Percentiles rank a stretch among this genome's conserved stretches.
Conservation (phyloP, 108 stramenopile species). For the Fragilaria radians region DNA sequence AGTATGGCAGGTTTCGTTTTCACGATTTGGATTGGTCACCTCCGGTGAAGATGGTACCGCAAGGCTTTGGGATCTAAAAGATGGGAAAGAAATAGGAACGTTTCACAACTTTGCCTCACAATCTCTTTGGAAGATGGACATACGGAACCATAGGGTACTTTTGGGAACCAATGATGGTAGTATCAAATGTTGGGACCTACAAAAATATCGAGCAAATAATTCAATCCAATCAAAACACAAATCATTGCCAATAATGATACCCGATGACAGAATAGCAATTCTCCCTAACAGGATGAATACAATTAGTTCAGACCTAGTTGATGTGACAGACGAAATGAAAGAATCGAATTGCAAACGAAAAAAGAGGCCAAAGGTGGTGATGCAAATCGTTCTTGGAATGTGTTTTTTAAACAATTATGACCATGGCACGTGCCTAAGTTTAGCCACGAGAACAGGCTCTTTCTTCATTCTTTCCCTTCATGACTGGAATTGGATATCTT, state of each 20-base stretch:
- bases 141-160: too few relatives aligned
- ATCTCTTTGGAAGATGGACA: conserved; percentile 51
- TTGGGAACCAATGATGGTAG: too few relatives aligned
- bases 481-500: conserved; percentile 27
- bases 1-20: conserved; percentile 59
- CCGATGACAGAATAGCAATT: too few relatives aligned
- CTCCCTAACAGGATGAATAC: too few relatives aligned
- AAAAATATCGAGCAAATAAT: too few relatives aligned
- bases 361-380: too few relatives aligned
- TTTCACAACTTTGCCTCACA: conserved; percentile 32
- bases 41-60: conserved; percentile 61
- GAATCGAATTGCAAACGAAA: too few relatives aligned
- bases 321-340: too few relatives aligned
- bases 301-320: too few relatives aligned
- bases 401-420: conserved; percentile 25
- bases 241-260: too few relatives aligned
- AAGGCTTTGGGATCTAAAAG: conserved; percentile 45
- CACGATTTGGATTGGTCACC: not conserved
- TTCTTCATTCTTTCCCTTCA: conserved; percentile 31
- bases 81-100: conserved; percentile 24
- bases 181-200: too few relatives aligned
- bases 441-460: conserved; percentile 50
- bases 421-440: conserved; percentile 3
- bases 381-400: conserved; percentile 58
- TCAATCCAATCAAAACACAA: too few relatives aligned